These are phyloP conservation scores for Aspergillus sp. DNA, from an alignment of 2,329 filamentous ascomycete genomes.

Conservation along the genomic window DNA sequence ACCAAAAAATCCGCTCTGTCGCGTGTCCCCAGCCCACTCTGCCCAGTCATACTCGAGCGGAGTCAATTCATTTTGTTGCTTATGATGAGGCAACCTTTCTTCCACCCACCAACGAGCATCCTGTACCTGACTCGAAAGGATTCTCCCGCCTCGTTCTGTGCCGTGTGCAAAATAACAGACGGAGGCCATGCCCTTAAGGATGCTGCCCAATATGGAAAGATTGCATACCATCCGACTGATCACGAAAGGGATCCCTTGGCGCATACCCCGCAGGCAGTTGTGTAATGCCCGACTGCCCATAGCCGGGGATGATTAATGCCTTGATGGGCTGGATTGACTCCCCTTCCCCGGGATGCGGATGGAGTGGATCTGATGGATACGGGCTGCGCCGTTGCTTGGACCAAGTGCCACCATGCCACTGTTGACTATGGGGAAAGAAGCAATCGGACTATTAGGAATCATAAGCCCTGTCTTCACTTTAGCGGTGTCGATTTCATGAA, in stretches of 20 bases:
- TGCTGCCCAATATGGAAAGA: background rate
- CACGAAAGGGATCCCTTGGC: background rate
- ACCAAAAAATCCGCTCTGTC: background rate
- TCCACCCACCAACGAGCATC: background rate
- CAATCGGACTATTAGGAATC: conserved; percentile 3
- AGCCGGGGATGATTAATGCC: background rate
- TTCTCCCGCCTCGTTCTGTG: background rate
- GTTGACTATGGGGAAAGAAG: conserved; percentile 4
- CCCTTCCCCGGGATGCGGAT: conserved; percentile 8
- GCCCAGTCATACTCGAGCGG: background rate
- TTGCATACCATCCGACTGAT: background rate
- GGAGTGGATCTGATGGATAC: conserved; percentile 7
- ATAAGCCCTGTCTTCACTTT: background rate
- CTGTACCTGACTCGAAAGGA: background rate
- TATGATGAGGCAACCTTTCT: background rate
- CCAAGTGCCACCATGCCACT: background rate
- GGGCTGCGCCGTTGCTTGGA: conserved; percentile 7
- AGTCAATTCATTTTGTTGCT: background rate
- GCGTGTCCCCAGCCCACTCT: background rate
- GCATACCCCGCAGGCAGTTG: conserved; percentile 1
- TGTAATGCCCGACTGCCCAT: background rate
- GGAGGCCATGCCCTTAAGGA: background rate
- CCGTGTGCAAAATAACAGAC: background rate
- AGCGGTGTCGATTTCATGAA: background rate
- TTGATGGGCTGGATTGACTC: conserved; percentile 3